These are phyloP conservation scores for Azolla pinnata DNA, from an alignment of 75 land plant genomes.

Conservation along the genomic window DNA sequence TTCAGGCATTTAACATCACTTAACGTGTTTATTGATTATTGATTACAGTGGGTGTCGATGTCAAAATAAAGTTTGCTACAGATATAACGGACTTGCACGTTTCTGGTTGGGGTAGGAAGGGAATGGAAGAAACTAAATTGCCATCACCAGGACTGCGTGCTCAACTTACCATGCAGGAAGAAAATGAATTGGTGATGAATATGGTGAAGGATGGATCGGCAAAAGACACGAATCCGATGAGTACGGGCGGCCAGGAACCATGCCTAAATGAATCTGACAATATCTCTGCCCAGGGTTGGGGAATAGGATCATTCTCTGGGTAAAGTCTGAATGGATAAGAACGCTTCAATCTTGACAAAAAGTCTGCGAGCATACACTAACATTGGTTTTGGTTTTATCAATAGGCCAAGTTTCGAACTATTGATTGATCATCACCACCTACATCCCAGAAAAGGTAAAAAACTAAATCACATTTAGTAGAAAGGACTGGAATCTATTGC, in stretches of 20 bases:
- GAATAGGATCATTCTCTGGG: slow-evolving; percentile 26
- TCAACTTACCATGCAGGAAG: not conserved
- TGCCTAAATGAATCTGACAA: not conserved
- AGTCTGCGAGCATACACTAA: not conserved
- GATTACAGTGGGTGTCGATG: slow-evolving; percentile 3
- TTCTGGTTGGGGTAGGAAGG: not conserved
- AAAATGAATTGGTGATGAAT: not conserved
- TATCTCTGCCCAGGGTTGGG: not conserved
- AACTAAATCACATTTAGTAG: not conserved
- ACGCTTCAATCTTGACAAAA: too few species aligned
- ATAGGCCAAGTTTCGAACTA: slow-evolving; percentile 67
- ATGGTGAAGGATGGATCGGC: not conserved
- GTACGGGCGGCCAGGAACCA: not conserved
- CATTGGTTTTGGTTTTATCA: slow-evolving; percentile 9
- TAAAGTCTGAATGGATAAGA: not conserved
- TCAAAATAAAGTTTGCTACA: not conserved
- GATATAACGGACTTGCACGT: not conserved
- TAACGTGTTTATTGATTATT: not conserved
- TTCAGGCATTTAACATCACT: not conserved
- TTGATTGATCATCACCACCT: slow-evolving; percentile 14
- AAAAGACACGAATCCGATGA: too few species aligned
- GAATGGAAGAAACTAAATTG: not conserved
- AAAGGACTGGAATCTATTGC: not conserved
- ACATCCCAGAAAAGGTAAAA: not conserved
- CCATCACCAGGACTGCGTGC: not conserved